A percentile compares a stretch with the other conserved stretches of the same genome.
phyloP scores from a whole-genome alignment of 768 basidiomycete species.

The Tephrocybe sp. region DNA sequence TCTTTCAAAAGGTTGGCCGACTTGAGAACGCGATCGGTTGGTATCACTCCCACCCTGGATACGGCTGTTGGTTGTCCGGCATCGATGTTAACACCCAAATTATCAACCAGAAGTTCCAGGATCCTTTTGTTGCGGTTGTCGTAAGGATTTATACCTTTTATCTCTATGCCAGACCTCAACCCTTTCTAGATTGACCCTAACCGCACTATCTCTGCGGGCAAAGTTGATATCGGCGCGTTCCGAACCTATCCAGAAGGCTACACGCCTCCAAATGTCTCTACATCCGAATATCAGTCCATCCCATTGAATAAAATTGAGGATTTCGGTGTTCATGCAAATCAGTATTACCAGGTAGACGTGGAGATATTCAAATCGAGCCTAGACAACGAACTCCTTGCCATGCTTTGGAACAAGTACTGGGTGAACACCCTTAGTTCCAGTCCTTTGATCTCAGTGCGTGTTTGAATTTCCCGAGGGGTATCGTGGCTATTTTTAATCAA shows the following conservation, averaged over 20 bases:
- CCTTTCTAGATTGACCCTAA: conserved; percentile 86
- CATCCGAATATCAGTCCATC: conserved; percentile 93
- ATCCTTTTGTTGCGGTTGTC: conserved; percentile 97
- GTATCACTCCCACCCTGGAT: conserved; percentile 99
- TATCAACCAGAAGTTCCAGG: conserved; percentile 92
- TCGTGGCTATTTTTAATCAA: not conserved
- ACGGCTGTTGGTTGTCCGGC: conserved; percentile 98
- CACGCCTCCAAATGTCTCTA: conserved; percentile 66
- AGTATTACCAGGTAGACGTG: conserved; percentile 93
- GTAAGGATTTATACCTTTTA: conserved; percentile 42
- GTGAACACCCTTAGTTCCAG: conserved; percentile 95
- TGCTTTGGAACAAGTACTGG: conserved; percentile 99
- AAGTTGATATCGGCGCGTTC: conserved; percentile 99
- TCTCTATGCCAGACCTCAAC: not conserved
- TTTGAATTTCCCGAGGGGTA: not conserved
- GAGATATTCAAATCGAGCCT: conserved; percentile 92
- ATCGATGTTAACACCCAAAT: conserved; percentile 98
- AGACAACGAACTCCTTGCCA: conserved; percentile 82
- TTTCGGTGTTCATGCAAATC: conserved; percentile 96
- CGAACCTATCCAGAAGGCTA: conserved; percentile 96
- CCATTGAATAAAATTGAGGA: conserved; percentile 98
- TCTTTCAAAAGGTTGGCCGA: conserved; percentile 61
- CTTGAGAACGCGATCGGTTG: conserved; percentile 91
- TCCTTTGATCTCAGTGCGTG: conserved; percentile 78
- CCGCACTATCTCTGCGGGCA: conserved; percentile 96